Conservation (phyloP, 2,329 filamentous ascomycete species). For the Trichoderma lentiforme region DNA sequence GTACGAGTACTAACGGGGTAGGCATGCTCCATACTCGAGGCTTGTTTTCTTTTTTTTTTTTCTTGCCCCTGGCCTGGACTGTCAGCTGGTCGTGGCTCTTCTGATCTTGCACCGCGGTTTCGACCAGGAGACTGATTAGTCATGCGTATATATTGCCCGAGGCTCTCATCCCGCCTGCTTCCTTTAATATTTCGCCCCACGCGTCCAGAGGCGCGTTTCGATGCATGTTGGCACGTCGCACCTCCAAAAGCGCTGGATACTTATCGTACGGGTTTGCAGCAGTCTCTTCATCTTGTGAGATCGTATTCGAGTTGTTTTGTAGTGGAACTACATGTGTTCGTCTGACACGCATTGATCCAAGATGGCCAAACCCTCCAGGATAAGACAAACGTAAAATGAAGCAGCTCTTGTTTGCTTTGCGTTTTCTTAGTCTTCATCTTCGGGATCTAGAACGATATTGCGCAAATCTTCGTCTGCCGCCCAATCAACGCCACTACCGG, state of each 20-base stretch:
- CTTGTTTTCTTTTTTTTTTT: slow-evolving; percentile 3
- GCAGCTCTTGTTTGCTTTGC: neutral
- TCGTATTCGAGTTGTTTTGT: neutral
- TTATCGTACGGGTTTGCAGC: neutral
- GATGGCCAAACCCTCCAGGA: neutral
- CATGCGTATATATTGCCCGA: slow-evolving; percentile 15
- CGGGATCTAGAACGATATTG: slow-evolving; percentile 68
- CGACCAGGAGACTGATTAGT: slow-evolving; percentile 8
- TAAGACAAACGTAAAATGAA: neutral
- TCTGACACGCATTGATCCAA: slow-evolving; percentile 13
- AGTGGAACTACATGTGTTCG: neutral
- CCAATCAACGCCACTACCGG: slow-evolving; percentile 82
- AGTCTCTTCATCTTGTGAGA: neutral
- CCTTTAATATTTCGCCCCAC: neutral
- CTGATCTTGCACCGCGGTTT: neutral
- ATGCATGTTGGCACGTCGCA: neutral
- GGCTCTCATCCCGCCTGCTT: neutral
- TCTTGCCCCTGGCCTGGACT: neutral
- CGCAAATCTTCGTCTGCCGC: slow-evolving; percentile 63
- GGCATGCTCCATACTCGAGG: neutral
- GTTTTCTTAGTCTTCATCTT: slow-evolving; percentile 39
- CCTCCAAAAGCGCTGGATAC: neutral
- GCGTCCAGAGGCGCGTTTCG: neutral
- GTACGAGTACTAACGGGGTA: neutral
- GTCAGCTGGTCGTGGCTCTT: slow-evolving; percentile 5